A percentile compares a stretch with the other conserved stretches of the same genome.
phyloP scores from a whole-genome alignment of 176 grass and related monocot species.

The Eragrostis curvula region DNA sequence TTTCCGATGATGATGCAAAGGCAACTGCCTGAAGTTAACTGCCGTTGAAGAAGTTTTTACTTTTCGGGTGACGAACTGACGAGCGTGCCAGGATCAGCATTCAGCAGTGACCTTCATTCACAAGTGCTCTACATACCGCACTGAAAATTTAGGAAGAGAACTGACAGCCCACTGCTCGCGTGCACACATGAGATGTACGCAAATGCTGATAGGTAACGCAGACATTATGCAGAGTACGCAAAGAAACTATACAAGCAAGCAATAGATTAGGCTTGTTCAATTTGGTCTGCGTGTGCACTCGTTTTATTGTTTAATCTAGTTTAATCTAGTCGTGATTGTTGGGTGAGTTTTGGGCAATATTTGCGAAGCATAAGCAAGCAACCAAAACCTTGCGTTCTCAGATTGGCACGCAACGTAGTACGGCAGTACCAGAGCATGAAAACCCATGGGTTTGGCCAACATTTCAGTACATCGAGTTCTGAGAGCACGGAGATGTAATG shows the following conservation, averaged over 20 bases:
- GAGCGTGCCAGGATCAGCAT: not conserved
- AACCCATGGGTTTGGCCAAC: too few species aligned
- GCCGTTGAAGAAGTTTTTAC: too few species aligned
- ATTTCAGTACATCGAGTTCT: not conserved
- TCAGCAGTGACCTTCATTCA: too few species aligned
- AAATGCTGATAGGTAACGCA: not conserved
- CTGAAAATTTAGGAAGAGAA: too few species aligned
- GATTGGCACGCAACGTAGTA: not conserved
- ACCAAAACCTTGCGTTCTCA: too few species aligned
- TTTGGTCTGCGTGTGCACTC: not conserved
- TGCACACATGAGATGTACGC: not conserved
- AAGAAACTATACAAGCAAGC: not conserved
- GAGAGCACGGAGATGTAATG: not conserved
- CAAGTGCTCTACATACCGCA: too few species aligned
- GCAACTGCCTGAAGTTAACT: not conserved
- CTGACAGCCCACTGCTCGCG: not conserved
- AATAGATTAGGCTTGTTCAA: not conserved
- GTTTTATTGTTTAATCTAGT: not conserved
- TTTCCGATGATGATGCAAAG: not conserved
- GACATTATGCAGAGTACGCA: not conserved
- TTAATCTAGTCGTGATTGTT: not conserved
- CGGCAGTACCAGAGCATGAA: too few species aligned
- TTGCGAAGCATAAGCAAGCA: not conserved
- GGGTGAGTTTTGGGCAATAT: not conserved
- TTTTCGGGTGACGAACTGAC: too few species aligned